Evolutionary conservation across 2,329 filamentous ascomycete species (phyloP).

Genomic region (Cladosporium sp.): DNA sequence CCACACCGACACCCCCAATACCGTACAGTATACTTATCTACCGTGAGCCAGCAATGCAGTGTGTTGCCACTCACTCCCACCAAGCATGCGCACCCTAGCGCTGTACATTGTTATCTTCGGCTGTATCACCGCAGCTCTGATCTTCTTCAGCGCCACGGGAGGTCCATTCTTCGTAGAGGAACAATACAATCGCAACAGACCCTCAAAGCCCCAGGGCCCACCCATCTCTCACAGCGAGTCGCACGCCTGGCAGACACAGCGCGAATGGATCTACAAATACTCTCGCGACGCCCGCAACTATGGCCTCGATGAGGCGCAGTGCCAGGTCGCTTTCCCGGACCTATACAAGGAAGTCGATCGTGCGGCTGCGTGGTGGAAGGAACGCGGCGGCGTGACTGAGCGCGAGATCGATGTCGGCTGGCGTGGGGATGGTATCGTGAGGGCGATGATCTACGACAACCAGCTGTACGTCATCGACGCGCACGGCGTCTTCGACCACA

Average conservation of each 20-base stretch:
- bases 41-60: no score
- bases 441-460: slow-evolving; percentile 33
- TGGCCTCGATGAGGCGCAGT: slow-evolving; percentile 25
- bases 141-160: slow-evolving; percentile 11
- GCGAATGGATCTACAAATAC: slow-evolving; percentile 19
- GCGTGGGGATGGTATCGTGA: slow-evolving; percentile 28
- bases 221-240: slow-evolving; percentile 10
- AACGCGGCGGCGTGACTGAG: slow-evolving; percentile 20
- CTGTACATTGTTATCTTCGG: slow-evolving; percentile 14
- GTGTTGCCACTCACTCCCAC: neutral
- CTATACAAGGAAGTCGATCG: slow-evolving; percentile 29
- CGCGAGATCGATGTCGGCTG: slow-evolving; percentile 26
- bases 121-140: slow-evolving; percentile 7
- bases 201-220: slow-evolving; percentile 1
- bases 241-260: slow-evolving; percentile 4
- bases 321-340: slow-evolving; percentile 26
- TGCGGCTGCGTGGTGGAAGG: slow-evolving; percentile 22
- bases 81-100: slow-evolving; percentile 14
- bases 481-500: slow-evolving; percentile 27
- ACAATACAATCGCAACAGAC: slow-evolving; percentile 3
- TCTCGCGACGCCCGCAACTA: slow-evolving; percentile 24
- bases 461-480: slow-evolving; percentile 33
- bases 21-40: no score
- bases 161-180: slow-evolving; percentile 10
- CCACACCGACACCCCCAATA: no score